A percentile compares a stretch with the other conserved stretches of the same genome.
These are phyloP conservation scores for Blastocystis sp. DNA, from an alignment of 352 stramenopile genomes.

Conservation along the genomic window DNA sequence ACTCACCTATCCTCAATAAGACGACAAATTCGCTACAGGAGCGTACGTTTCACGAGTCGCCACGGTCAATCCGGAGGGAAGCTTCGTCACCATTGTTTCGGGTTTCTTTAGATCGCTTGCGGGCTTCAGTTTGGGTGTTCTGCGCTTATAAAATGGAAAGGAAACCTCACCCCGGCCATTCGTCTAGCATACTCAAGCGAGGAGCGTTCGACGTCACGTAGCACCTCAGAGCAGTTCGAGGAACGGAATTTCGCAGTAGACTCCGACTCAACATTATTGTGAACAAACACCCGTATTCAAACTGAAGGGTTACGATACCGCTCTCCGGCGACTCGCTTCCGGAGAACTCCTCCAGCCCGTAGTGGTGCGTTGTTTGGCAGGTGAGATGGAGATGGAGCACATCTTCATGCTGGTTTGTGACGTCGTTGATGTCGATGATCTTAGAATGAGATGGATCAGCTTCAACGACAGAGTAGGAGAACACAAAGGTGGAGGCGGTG, in stretches of 20 bases:
- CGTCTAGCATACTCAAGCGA: constrained; percentile 6
- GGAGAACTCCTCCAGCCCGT: neutral
- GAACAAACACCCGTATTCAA: constrained; percentile 13
- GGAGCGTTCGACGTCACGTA: neutral
- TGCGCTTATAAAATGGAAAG: constrained; percentile 12
- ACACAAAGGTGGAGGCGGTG: neutral
- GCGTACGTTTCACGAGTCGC: constrained; percentile 78
- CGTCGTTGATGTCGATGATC: neutral
- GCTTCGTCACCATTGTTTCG: constrained; percentile 70
- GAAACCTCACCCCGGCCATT: neutral
- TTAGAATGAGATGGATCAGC: neutral
- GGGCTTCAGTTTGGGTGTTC: constrained; percentile 71
- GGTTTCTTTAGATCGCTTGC: constrained; percentile 70
- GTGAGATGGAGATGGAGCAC: neutral
- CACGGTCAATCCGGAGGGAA: constrained; percentile 72
- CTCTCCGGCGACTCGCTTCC: neutral
- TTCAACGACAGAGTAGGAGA: neutral
- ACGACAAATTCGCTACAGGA: neutral
- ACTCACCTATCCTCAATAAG: constrained; percentile 63
- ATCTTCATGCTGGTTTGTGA: neutral
- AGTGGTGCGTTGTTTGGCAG: neutral
- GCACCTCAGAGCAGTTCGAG: neutral
- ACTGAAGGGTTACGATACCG: neutral
- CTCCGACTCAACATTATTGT: neutral
- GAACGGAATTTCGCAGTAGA: neutral